Percentiles rank a stretch among this genome's conserved stretches.
Evolutionary conservation across 495 filamentous ascomycete genomes (phyloP).

Genomic region (Xylaria telfairii): DNA sequence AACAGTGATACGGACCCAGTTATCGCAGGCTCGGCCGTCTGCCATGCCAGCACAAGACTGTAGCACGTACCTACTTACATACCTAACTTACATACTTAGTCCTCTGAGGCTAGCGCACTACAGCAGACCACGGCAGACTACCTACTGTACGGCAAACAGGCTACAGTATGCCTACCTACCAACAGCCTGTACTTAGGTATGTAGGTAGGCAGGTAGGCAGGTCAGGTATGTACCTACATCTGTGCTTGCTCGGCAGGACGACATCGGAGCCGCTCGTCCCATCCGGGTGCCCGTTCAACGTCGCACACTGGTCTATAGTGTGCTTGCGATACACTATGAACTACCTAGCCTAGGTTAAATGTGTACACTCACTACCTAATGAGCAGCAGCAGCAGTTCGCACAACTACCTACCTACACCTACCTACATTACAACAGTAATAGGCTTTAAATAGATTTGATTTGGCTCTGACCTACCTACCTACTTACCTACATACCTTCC

Average conservation of each 20-base stretch:
- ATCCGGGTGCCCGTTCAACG: constrained; percentile 19
- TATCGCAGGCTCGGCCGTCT: constrained; percentile 8
- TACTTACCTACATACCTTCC: no score
- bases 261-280: constrained; percentile 29
- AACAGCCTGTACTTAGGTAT: not conserved
- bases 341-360: not conserved
- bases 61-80: not conserved
- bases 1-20: constrained; percentile 21
- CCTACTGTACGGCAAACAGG: no score
- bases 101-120: not conserved
- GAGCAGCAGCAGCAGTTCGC: not conserved
- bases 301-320: constrained; percentile 19
- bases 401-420: not conserved
- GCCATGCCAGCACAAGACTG: not conserved
- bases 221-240: not conserved
- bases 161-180: not conserved
- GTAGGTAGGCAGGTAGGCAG: not conserved
- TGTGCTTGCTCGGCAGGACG: constrained; percentile 14
- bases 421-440: not conserved
- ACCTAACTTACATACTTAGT: no score
- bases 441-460: constrained; percentile 12
- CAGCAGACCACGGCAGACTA: not conserved
- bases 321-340: not conserved
- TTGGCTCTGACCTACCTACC: not conserved
- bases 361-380: not conserved